Evolutionary conservation across 495 filamentous ascomycete species (phyloP), one percentile per base, ranked within the genome.

Genomic region (Sordaria brevicollis): DNA sequence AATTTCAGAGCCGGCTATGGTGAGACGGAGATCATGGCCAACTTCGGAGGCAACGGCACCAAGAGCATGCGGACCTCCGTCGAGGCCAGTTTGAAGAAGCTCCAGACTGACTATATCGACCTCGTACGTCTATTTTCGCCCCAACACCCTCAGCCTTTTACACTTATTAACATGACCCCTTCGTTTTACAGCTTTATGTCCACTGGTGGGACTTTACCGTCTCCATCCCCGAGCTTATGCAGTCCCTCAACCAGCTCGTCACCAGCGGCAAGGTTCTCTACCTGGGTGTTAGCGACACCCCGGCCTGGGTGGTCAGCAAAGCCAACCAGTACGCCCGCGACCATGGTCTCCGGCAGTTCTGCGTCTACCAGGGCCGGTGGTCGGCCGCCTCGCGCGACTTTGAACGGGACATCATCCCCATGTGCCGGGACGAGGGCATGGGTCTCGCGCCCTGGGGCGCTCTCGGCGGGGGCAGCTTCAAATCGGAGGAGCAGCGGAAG

Each of bases 351-450:
- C 83, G 85, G 33, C 88, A 83, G 41, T 92, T 92, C 78, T 81
- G 80, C 33, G 87, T 91, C 10, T 92, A 91, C 77, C 88, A 91
- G 74, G 90, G 90, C 21, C 79, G 79, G 21, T 92, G 88, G 88
- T 85, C 79, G 29, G 88, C 87, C 9, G 82, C 83, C 0, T 70
- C 74, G 7, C 85, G 90, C n/a, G 90, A 91, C 71, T 85, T 91
- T 39, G 90, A 92, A 77, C 81, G 90, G 21, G 90, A 92, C 1
- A 90, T 92, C 67, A 83, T 92, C 66, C 87, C 87, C 67, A 92
- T 92, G 90, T 79, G 76, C 68, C 76, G 78, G 9, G 83, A 79
- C 11, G 89, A 92, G 73, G 89, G 89, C n/a, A 93, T 93, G 91
- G 89, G 79, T 0, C 68, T 93, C 0, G 82, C 81, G 11, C 89